A percentile compares a stretch with the other conserved stretches of the same genome.
These are phyloP conservation scores for Bolboschoenus planiculmis DNA, from an alignment of 176 grass and related monocot species.

Conservation along the genomic window DNA sequence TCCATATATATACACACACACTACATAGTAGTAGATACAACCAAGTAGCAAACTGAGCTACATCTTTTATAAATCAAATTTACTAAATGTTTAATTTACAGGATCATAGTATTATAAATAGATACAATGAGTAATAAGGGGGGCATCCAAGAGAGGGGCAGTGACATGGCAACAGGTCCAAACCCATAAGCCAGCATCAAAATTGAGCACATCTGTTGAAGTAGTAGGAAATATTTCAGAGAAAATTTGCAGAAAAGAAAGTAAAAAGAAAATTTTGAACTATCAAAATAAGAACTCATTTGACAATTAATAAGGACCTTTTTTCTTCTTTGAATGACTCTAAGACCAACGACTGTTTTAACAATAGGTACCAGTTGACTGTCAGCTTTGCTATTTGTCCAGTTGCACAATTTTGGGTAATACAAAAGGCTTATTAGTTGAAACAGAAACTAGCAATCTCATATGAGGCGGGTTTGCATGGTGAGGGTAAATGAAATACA, in stretches of 20 bases:
- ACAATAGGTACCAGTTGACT: neutral
- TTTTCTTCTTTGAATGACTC: neutral
- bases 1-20: neutral
- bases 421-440: neutral
- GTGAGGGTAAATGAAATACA: neutral
- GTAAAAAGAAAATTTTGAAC: neutral
- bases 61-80: neutral
- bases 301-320: neutral
- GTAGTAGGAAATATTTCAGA: constrained; percentile 22
- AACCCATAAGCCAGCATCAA: constrained; percentile 69
- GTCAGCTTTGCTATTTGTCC: neutral
- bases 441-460: neutral
- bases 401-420: neutral
- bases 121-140: constrained; percentile 46
- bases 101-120: constrained; percentile 39
- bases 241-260: neutral
- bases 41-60: neutral
- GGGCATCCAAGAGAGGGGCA: constrained; percentile 59
- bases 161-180: constrained; percentile 53
- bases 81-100: constrained; percentile 15
- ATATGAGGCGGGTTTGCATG: neutral
- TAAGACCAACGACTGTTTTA: neutral
- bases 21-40: too few relatives aligned
- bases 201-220: constrained; percentile 48
- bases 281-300: neutral